Base-by-base conservation (phyloP, 345 rosid species). In the Citrus inodora region DNA sequence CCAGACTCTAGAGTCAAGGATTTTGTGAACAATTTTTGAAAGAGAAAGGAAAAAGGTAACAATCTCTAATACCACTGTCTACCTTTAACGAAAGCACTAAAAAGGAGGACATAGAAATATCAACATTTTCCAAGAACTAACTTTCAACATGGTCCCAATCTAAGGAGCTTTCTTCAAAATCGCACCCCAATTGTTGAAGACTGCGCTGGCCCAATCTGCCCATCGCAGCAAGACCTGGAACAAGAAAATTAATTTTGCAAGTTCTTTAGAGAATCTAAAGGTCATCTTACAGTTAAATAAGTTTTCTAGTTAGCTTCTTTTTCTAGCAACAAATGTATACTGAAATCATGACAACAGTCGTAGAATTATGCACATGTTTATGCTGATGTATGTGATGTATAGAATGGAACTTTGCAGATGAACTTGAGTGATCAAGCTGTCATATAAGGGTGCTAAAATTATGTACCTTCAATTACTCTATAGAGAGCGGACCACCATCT, bases 401-500 rank as follows among this genome's bases (percentile, higher is more conserved):
- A 22, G 27, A 59, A 59, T n/a, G 5, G 25, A 58, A 58, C n/a
- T 22, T n/a, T 63, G 10, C 60, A 7, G 69, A 48, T 37, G 58
- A 40, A 46, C 6, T 24, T 42, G 30, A 17, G 17, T 58, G 55
- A 30, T 66, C 10, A 38, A 14, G 42, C 22, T 33, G 27, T 7
- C 10, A 22, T 59, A 59, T 59, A 9, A 16, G 37, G 4, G 37
- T 33, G 62, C 2, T 46, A 51, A 19, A 25, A 53, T 13, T 58
- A 30, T 67, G 48, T 85, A 90, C 92, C 93, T 89, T 90, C 91
- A 42, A 92, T 74, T 77, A 89, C 85, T 85, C 80, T 82, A 81
- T 87, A 85, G 42, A 92, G 88, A 73, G 93, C 53, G 11, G 89
- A 83, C 93, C 90, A 87, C 96, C 96, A 89, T 80, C 89, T 55